Evolutionary conservation across 805 yeast genomes (phyloP), one percentile per base, ranked within the genome.

Genomic region (Zygoascus tannicola): DNA sequence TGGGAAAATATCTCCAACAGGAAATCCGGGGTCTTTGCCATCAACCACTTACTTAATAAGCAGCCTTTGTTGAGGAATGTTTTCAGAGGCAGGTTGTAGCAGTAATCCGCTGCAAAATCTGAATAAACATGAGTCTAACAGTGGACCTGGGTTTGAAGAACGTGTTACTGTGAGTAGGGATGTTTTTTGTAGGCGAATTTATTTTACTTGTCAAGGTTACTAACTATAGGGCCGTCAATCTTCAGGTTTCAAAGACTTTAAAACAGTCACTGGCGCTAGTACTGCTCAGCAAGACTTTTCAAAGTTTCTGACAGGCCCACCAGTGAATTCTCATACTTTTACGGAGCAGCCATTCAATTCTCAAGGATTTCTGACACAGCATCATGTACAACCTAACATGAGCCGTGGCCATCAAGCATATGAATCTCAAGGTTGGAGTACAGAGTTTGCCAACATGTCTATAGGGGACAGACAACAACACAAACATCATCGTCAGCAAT

Each of bases 31-130:
- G 30, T 26, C 7, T 12, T 8, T 8, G 10, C 30, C 7, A 26
- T 12, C 30, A 26, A 26, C 30, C 30, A 26, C 7, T 12, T 12
- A 26, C 7, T 12, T 12, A 26, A 26, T 12, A 7, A 26, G 12
- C 26, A 16, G 12, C 18, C 15, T 19, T 19, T 3, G 3, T 3
- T 20, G 21, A 18, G 4, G 20, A 3, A 37, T 37, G 42, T 28
- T 39, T 39, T 39, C 35, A 12, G 45, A 36, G n/a, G 34, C 38
- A 16, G 49, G 38, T 20, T 48, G 35, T 21, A 41, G 45, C 15
- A 57, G 56, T 2, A 55, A 53, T 38, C 55, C 62, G 4, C 49
- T 57, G 21, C 58, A 56, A 37, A 52, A 44, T 36, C 43, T 57
- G 7, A 50, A 53, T n/a, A 57, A 57, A 44, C 62, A 57, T 30